Conservation (phyloP, 441 rosid species). For the Erodium trifolium region DNA sequence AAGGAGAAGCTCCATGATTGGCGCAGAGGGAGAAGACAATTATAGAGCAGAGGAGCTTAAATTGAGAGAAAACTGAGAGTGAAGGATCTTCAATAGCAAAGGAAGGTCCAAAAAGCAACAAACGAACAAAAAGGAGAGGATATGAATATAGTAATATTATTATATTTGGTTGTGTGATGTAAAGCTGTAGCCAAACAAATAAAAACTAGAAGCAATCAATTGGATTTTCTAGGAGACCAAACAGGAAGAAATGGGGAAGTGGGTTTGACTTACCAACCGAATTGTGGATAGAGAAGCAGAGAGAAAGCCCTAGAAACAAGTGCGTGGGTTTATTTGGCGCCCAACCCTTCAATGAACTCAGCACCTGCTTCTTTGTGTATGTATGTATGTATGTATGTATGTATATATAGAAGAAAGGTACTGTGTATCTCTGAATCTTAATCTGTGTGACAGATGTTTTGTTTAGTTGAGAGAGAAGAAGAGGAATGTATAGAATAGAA, state of each 20-base stretch:
- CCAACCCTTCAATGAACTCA: neutral
- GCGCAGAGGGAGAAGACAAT: neutral
- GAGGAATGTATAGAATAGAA: neutral
- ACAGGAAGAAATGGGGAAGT: neutral
- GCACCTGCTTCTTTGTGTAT: neutral
- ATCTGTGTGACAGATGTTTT: neutral
- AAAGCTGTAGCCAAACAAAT: neutral
- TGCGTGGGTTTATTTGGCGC: neutral
- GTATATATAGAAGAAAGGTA: no score
- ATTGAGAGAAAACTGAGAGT: neutral
- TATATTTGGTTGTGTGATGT: neutral
- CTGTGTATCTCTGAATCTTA: neutral
- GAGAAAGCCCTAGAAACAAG: neutral
- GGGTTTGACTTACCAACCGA: constrained; percentile 7
- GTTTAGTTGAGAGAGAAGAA: no score
- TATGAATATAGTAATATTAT: neutral
- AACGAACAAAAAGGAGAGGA: neutral
- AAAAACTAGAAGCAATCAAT: neutral
- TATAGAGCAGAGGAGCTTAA: neutral
- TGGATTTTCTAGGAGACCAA: constrained; percentile 1
- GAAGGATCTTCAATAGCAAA: neutral
- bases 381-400: no score
- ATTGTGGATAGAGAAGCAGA: neutral
- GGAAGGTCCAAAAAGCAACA: constrained; percentile 2
- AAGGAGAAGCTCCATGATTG: no score